Base-by-base conservation (phyloP, 2,329 filamentous ascomycete genomes). In the Colletotrichum lindemuthianum region DNA sequence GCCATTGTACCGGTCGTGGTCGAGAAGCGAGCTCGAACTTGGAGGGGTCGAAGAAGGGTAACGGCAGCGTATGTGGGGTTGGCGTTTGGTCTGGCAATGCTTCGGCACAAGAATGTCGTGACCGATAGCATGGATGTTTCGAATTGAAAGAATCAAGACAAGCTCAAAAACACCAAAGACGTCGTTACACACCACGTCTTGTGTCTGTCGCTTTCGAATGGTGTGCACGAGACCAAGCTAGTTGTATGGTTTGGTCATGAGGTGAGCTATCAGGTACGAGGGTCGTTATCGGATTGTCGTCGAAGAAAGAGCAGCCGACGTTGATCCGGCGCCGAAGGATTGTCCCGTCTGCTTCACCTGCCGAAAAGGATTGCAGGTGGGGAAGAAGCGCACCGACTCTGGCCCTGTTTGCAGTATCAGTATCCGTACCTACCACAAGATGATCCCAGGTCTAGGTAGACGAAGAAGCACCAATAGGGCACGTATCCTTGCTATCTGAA, bases 1-100 rank as follows among this genome's bases (percentile, higher is more conserved):
- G 83, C 79, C 85, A 87, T 87, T 71, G 65, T 78, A 73, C 68
- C 69, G 64, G 71, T 53, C 1, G 76, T 72, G 45, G 74, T 74
- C 56, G 72, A 74, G 68, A 76, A 73, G 58, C 24, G 53, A 54
- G 48, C 39, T 53, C 45, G 37, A 40, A 52, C 8, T 12, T 52
- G 57, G 36, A 61, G 36, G 48, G 60, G 50, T 59, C 48, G 52
- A 4, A 55, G 52, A n/a, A 66, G 32, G 48, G 53, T 36, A 15
- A 65, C n/a, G 48, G 60, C 15, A 34, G 60, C 47, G 53, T 61
- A 61, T 58, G 63, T 52, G 58, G 59, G 51, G 61, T 51, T 61
- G 51, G 43, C 32, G 24, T 32, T 63, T 32, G 50, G 15, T 56
- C 37, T 61, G 44, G 51, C 16, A 24, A 55, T 54, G 52, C 50